Evolutionary conservation across 2,329 filamentous ascomycete genomes (phyloP), one percentile per base, ranked within the genome.

Genomic region (Colletotrichum orbiculare): DNA sequence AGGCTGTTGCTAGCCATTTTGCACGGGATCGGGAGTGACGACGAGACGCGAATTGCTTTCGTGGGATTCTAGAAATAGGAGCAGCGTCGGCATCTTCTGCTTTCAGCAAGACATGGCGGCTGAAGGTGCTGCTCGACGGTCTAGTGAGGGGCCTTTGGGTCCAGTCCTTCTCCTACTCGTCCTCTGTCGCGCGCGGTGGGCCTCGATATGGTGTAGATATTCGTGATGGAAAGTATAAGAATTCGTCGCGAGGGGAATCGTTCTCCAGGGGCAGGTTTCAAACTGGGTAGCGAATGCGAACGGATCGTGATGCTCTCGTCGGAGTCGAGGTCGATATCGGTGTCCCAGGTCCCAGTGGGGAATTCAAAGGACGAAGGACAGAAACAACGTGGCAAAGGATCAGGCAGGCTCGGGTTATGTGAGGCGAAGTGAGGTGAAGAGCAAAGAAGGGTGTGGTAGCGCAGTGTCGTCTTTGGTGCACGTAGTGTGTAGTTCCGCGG

Each of bases 1-100:
- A 67, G 65, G 48, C 71, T 73, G 64, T 69, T 72, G 69, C 72
- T 74, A 35, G 73, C 71, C 75, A 77, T 77, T 41, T 58, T 68
- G 64, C 52, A 45, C 52, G 17, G 34, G 13, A 46, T 37, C 35
- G 35, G 38, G 42, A 34, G 42, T 42, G 59, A 63, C 46, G 34
- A 25, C 52, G 25, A 52, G 50, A 38, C n/a, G 35, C 25, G n/a
- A 43, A 13, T n/a, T 17, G 61, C 38, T 8, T 56, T 34, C 17
- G 37, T 15, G 46, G 37, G 38, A 39, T 54, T 48, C 53, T 66
- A 63, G 38, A 37, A 54, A 57, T 33, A 39, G 55, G 38, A 52
- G 48, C 47, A 48, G 46, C 43, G 47, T 43, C 49, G 11, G 48
- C 63, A 56, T 63, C 25, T 56, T 62, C 37, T 10, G 33, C 11